Evolutionary conservation across 1,139 yeast species (phyloP).

Genomic region (Kodamaea anthophila): DNA sequence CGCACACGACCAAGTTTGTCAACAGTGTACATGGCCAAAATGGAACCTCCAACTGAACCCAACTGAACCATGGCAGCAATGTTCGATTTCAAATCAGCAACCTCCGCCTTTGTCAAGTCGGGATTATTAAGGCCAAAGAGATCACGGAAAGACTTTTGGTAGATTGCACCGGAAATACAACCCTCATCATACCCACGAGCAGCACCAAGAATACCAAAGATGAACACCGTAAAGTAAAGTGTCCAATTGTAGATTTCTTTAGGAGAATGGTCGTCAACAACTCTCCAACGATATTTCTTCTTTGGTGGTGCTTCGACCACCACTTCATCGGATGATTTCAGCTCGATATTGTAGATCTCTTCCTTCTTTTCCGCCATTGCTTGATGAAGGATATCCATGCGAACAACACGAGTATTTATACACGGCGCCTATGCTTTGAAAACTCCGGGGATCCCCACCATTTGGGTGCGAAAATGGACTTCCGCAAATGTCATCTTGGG

Average conservation of each 20-base stretch:
- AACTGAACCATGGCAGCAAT: conserved; percentile 59
- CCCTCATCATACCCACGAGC: conserved; percentile 60
- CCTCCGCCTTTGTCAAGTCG: conserved; percentile 22
- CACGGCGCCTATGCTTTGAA: no score
- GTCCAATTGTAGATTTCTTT: conserved; percentile 44
- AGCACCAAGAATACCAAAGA: conserved; percentile 40
- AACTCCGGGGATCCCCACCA: no score
- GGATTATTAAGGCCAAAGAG: conserved; percentile 44
- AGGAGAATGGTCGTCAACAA: conserved; percentile 28
- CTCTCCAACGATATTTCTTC: conserved; percentile 13
- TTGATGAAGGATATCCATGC: no score
- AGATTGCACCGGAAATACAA: conserved; percentile 36
- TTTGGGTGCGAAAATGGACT: no score
- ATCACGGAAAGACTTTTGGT: conserved; percentile 37
- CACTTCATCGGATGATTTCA: neutral
- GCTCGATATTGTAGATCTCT: conserved; percentile 1
- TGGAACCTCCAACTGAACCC: conserved; percentile 54
- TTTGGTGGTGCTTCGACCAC: neutral
- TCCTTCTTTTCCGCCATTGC: conserved; percentile 1
- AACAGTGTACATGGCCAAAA: conserved; percentile 44
- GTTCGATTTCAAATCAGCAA: conserved; percentile 48
- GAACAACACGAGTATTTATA: no score
- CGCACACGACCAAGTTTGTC: conserved; percentile 53
- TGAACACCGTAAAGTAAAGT: conserved; percentile 43
- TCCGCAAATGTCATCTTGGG: no score